phyloP scores from a whole-genome alignment of 495 filamentous ascomycete species.

The Neurospora sp. region DNA sequence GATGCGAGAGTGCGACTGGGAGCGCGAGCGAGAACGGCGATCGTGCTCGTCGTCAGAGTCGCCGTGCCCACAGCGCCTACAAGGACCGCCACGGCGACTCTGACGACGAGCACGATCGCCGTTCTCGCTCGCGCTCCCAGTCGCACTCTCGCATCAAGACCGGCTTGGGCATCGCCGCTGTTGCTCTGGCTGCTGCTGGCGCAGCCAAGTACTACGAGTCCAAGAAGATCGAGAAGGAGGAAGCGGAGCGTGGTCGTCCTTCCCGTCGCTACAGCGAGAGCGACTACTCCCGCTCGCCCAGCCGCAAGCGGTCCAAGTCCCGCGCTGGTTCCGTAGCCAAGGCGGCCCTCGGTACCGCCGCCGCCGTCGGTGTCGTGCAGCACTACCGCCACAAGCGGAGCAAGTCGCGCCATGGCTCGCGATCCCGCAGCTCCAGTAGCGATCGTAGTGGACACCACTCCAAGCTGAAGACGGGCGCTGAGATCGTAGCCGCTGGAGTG shows the following conservation, averaged over 20 bases:
- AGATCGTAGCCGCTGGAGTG: constrained; percentile 64
- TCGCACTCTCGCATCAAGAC: constrained; percentile 50
- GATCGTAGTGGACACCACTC: constrained; percentile 8
- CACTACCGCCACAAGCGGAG: constrained; percentile 61
- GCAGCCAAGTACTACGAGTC: constrained; percentile 67
- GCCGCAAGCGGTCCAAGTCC: constrained; percentile 44
- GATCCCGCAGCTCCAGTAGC: constrained; percentile 49
- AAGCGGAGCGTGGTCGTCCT: constrained; percentile 57
- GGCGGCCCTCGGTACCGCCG: constrained; percentile 68
- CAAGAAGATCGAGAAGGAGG: constrained; percentile 56
- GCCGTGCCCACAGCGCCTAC: constrained; percentile 55
- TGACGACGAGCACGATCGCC: constrained; percentile 28
- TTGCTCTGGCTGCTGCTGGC: constrained; percentile 62
- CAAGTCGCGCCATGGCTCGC: constrained; percentile 40
- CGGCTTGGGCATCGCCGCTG: constrained; percentile 68
- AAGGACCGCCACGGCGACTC: constrained; percentile 50
- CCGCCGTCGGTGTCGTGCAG: constrained; percentile 65
- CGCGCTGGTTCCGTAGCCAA: constrained; percentile 62
- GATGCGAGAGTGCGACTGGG: constrained; percentile 44
- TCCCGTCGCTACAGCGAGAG: constrained; percentile 47
- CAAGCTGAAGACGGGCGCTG: constrained; percentile 45
- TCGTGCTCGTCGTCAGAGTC: constrained; percentile 36
- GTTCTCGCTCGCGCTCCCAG: constrained; percentile 43
- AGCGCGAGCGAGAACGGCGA: constrained; percentile 38
- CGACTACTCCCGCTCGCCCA: constrained; percentile 25